phyloP scores from a whole-genome alignment of 2,329 filamentous ascomycete genomes.

The Calonectria leucothoes region DNA sequence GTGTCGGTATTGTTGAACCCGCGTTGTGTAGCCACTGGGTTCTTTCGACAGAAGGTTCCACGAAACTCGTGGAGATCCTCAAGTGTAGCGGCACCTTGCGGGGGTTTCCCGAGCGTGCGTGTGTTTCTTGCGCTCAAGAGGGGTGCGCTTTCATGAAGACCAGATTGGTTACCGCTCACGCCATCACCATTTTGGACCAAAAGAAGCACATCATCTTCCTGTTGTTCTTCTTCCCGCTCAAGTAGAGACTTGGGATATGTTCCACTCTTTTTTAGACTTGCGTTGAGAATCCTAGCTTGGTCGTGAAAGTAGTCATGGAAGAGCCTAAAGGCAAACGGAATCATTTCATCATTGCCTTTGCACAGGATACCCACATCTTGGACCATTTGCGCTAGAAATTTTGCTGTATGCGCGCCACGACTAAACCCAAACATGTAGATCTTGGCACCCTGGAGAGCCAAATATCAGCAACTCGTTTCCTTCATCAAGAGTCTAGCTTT shows the following conservation, averaged over 20 bases:
- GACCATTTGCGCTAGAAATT: neutral
- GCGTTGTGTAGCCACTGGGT: neutral
- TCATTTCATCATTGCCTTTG: neutral
- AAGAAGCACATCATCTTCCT: neutral
- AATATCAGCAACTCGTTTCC: neutral
- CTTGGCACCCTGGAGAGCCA: neutral
- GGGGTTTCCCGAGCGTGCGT: neutral
- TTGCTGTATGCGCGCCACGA: neutral
- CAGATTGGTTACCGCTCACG: neutral
- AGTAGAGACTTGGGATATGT: too few species aligned
- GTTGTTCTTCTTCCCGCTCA: neutral
- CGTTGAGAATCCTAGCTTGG: neutral
- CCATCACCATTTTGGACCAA: too few species aligned
- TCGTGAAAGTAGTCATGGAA: neutral
- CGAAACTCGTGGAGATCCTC: neutral
- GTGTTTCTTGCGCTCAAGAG: neutral
- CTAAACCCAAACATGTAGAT: neutral
- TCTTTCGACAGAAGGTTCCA: neutral
- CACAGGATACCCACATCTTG: neutral
- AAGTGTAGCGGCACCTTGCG: neutral
- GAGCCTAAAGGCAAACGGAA: neutral
- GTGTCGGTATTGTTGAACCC: neutral
- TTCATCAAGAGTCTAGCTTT: neutral
- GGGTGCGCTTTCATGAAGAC: neutral
- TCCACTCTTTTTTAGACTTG: too few species aligned